Evolutionary conservation across 164 flowering plant genomes (phyloP).

Genomic region (Amborella trichopoda): DNA sequence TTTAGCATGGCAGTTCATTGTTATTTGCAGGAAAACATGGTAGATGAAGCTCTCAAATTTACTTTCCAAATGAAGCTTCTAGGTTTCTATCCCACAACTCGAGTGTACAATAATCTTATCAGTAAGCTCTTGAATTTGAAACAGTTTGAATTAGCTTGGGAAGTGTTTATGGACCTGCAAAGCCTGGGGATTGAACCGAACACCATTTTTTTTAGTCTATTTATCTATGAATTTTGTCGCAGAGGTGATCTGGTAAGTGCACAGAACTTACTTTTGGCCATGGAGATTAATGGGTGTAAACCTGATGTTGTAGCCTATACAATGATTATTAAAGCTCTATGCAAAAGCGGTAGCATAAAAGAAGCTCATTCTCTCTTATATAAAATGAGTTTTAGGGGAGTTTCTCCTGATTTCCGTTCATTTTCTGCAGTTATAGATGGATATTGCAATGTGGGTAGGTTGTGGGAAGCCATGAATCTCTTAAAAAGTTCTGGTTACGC

Average conservation of each 20-base stretch:
- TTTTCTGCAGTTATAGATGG: conserved; percentile 32
- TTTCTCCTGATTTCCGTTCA: conserved; percentile 25
- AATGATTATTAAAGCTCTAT: conserved; percentile 24
- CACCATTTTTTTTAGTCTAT: conserved; percentile 22
- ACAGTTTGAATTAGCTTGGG: conserved; percentile 29
- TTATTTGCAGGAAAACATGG: conserved; percentile 24
- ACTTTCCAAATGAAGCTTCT: conserved; percentile 16
- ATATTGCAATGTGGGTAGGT: conserved; percentile 23
- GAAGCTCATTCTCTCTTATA: conserved; percentile 34
- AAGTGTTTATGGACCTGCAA: conserved; percentile 24
- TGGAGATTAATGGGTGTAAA: conserved; percentile 24
- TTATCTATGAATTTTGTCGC: conserved; percentile 22
- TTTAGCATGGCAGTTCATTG: conserved; percentile 31
- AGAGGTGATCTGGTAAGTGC: conserved; percentile 22
- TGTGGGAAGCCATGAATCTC: conserved; percentile 20
- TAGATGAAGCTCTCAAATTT: conserved; percentile 18
- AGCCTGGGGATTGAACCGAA: conserved; percentile 13
- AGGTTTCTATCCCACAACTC: conserved; percentile 18
- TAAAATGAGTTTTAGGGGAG: conserved; percentile 22
- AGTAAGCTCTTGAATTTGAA: conserved; percentile 16
- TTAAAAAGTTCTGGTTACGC: conserved; percentile 14
- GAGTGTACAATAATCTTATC: conserved; percentile 26
- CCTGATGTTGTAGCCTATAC: conserved; percentile 39
- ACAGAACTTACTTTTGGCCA: conserved; percentile 26
- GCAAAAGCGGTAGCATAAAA: conserved; percentile 22